These are phyloP conservation scores for Daldinia bambusicola DNA, from an alignment of 495 filamentous ascomycete genomes.

Conservation along the genomic window DNA sequence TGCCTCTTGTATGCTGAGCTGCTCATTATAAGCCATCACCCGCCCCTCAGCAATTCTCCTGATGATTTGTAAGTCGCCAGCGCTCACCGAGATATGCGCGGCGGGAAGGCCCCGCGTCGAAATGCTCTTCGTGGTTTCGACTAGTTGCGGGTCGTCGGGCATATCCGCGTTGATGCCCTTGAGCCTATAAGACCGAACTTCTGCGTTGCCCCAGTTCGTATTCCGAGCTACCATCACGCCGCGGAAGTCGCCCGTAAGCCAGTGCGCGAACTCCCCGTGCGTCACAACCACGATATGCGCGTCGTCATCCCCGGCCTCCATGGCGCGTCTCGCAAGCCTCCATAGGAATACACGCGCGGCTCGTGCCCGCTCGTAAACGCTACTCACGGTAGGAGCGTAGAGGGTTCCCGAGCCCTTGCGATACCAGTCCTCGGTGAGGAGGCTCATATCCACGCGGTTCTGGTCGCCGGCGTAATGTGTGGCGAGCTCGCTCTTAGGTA, in stretches of 20 bases:
- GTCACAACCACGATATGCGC: constrained; percentile 65
- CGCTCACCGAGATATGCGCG: too few species aligned
- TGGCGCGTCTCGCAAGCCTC: constrained; percentile 35
- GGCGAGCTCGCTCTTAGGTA: constrained; percentile 56
- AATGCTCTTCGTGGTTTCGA: constrained; percentile 63
- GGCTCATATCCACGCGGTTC: constrained; percentile 57
- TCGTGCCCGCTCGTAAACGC: constrained; percentile 67
- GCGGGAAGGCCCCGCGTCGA: constrained; percentile 1
- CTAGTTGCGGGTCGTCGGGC: constrained; percentile 44
- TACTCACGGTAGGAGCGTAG: constrained; percentile 62
- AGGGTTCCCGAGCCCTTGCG: constrained; percentile 62
- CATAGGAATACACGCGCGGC: constrained; percentile 70
- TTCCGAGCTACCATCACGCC: constrained; percentile 51
- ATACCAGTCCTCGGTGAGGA: constrained; percentile 67
- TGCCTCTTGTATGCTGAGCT: background rate
- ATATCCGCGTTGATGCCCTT: constrained; percentile 55
- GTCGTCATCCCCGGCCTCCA: constrained; percentile 54
- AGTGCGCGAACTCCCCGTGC: constrained; percentile 58
- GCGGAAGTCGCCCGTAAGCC: constrained; percentile 79
- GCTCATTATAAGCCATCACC: constrained; percentile 3
- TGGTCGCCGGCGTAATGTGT: constrained; percentile 46
- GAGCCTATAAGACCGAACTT: constrained; percentile 75
- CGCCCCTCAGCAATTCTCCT: background rate
- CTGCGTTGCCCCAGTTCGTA: constrained; percentile 61
- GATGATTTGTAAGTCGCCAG: background rate